Percentiles rank a stretch among this genome's conserved stretches.
Conservation (phyloP, 2,329 filamentous ascomycete species). For the Pleoardoris graminearum region DNA sequence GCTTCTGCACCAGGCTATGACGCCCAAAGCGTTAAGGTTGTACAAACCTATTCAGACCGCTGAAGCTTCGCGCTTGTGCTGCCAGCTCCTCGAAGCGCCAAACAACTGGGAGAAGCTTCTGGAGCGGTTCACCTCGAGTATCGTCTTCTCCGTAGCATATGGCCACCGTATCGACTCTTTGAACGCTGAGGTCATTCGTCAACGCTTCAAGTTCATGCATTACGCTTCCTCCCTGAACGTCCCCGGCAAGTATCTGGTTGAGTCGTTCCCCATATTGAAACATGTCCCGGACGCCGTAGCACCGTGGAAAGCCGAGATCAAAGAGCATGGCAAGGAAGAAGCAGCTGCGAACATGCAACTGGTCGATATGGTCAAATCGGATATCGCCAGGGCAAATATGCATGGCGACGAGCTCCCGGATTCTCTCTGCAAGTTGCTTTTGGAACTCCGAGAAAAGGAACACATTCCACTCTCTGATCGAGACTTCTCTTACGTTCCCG, state of each 20-base stretch:
- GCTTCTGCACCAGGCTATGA: conserved; percentile 48
- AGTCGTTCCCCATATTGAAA: conserved; percentile 51
- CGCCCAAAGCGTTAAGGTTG: conserved; percentile 47
- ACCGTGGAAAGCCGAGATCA: conserved; percentile 54
- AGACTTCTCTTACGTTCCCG: conserved; percentile 51
- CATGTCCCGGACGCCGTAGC: conserved; percentile 51
- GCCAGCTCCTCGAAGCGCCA: conserved; percentile 47
- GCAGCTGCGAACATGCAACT: conserved; percentile 49
- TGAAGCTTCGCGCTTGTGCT: conserved; percentile 52
- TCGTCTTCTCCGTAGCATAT: conserved; percentile 57
- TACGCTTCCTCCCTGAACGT: conserved; percentile 54
- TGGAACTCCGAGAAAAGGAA: conserved; percentile 48
- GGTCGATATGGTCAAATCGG: conserved; percentile 46
- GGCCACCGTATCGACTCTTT: conserved; percentile 56
- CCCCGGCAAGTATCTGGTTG: conserved; percentile 51
- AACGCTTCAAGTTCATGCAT: conserved; percentile 55
- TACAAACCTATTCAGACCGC: conserved; percentile 57
- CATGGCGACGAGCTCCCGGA: conserved; percentile 43
- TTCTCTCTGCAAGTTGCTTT: conserved; percentile 51
- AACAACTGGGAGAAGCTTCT: conserved; percentile 52
- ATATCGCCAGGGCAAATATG: conserved; percentile 44
- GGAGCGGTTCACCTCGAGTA: conserved; percentile 54
- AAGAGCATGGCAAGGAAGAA: conserved; percentile 44
- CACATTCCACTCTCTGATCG: conserved; percentile 46
- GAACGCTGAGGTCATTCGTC: conserved; percentile 52